Percentiles rank a stretch among this genome's conserved stretches.
These are phyloP conservation scores for Fusarium pseudocircinatum DNA, from an alignment of 2,329 filamentous ascomycete species.

Conservation along the genomic window DNA sequence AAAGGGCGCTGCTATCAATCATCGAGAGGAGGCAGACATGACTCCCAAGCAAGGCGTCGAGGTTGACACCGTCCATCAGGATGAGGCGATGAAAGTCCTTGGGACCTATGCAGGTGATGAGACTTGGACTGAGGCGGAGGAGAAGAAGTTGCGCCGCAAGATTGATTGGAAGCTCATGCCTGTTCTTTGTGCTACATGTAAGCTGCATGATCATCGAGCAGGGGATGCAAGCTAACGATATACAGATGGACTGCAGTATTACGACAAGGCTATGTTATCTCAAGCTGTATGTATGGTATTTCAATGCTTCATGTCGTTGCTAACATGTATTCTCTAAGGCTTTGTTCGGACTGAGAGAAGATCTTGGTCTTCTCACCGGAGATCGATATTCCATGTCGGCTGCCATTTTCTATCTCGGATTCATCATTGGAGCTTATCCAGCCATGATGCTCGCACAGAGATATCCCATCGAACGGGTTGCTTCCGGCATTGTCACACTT, in stretches of 20 bases:
- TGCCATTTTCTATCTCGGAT: slow-evolving; percentile 60
- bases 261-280: slow-evolving; percentile 63
- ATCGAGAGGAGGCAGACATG: slow-evolving; percentile 12
- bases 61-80: slow-evolving; percentile 34
- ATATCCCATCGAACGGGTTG: slow-evolving; percentile 57
- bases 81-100: slow-evolving; percentile 52
- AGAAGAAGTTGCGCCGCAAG: slow-evolving; percentile 51
- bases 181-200: slow-evolving; percentile 57
- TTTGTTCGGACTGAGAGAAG: slow-evolving; percentile 31
- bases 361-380: slow-evolving; percentile 48
- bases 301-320: fast-evolving
- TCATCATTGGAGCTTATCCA: slow-evolving; percentile 59
- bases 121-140: slow-evolving; percentile 54
- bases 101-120: slow-evolving; percentile 53
- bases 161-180: slow-evolving; percentile 51
- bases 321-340: slow-evolving; percentile 3
- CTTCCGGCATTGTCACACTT: slow-evolving; percentile 42
- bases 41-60: not conserved
- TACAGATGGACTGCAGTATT: slow-evolving; percentile 49
- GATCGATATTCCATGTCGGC: slow-evolving; percentile 56
- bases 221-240: not conserved
- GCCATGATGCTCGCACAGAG: slow-evolving; percentile 53
- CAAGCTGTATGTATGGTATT: slow-evolving; percentile 54
- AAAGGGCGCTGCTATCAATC: slow-evolving; percentile 19
- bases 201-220: slow-evolving; percentile 34